Percentiles rank a stretch among this genome's conserved stretches.
phyloP scores from a whole-genome alignment of 257 asterid genomes.

The Cynanchum wilfordii region DNA sequence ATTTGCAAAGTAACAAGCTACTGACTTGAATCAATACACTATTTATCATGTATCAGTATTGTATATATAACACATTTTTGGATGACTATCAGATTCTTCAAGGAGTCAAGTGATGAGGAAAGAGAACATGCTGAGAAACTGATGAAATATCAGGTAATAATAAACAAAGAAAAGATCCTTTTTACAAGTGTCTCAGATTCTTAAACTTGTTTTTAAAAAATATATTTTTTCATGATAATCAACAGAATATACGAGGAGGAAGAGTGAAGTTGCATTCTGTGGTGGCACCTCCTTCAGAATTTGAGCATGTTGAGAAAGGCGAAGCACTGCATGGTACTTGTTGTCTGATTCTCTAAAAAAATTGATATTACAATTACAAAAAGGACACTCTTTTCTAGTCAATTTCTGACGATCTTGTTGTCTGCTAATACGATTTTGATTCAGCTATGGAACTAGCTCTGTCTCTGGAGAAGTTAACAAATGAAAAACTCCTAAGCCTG shows the following conservation, averaged over 20 bases:
- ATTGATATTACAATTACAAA: too few relatives aligned
- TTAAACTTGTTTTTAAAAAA: neutral
- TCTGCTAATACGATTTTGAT: slow-evolving; percentile 15
- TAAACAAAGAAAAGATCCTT: neutral
- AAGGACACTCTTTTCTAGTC: too few relatives aligned
- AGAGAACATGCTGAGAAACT: slow-evolving; percentile 89
- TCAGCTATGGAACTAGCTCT: slow-evolving; percentile 83
- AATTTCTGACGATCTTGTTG: neutral
- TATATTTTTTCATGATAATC: neutral
- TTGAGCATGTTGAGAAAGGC: slow-evolving; percentile 73
- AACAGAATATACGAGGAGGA: slow-evolving; percentile 82
- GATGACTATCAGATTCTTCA: slow-evolving; percentile 52
- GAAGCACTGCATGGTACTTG: slow-evolving; percentile 65
- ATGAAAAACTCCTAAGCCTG: slow-evolving; percentile 56
- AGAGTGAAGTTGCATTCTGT: slow-evolving; percentile 58
- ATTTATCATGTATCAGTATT: neutral
- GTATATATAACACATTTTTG: slow-evolving; percentile 4
- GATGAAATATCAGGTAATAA: slow-evolving; percentile 72
- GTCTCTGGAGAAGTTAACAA: slow-evolving; percentile 68
- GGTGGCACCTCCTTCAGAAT: slow-evolving; percentile 54
- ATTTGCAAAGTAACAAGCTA: slow-evolving; percentile 58
- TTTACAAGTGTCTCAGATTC: neutral
- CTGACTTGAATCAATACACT: too few relatives aligned
- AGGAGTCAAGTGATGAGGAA: slow-evolving; percentile 81
- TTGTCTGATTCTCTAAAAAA: too few relatives aligned